Evolutionary conservation across 202 grass and related monocot genomes (phyloP).

Genomic region (Schoenoplectus triqueter): DNA sequence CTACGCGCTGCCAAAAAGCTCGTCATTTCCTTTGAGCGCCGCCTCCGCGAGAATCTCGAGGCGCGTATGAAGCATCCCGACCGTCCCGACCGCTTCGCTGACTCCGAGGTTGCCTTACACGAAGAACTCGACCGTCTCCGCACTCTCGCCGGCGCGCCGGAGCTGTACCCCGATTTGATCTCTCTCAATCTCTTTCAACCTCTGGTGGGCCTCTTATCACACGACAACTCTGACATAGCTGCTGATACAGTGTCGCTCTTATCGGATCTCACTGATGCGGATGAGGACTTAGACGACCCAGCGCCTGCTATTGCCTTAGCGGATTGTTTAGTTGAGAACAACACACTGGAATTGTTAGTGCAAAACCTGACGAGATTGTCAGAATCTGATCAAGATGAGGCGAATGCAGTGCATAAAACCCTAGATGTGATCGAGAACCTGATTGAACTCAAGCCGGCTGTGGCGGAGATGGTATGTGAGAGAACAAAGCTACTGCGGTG

Average conservation of each 20-base stretch:
- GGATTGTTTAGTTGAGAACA: slow-evolving; percentile 72
- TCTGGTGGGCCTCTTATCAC: slow-evolving; percentile 73
- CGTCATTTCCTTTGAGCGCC: slow-evolving; percentile 83
- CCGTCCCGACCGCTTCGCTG: slow-evolving; percentile 76
- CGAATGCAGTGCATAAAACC: slow-evolving; percentile 70
- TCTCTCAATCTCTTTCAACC: slow-evolving; percentile 63
- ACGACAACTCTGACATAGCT: slow-evolving; percentile 86
- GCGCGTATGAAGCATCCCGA: slow-evolving; percentile 95
- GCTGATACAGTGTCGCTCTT: slow-evolving; percentile 78
- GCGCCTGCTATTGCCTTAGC: slow-evolving; percentile 61
- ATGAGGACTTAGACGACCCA: slow-evolving; percentile 62
- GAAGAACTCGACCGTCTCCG: slow-evolving; percentile 73
- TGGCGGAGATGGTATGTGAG: slow-evolving; percentile 81
- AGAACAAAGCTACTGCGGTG: slow-evolving; percentile 83
- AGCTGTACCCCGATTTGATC: slow-evolving; percentile 86
- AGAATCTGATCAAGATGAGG: slow-evolving; percentile 76
- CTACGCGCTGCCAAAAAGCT: slow-evolving; percentile 77
- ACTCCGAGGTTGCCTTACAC: slow-evolving; percentile 86
- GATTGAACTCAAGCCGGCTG: slow-evolving; percentile 70
- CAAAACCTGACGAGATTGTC: slow-evolving; percentile 87
- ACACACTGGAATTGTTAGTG: slow-evolving; percentile 80
- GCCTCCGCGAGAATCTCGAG: slow-evolving; percentile 89
- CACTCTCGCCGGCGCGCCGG: slow-evolving; percentile 75
- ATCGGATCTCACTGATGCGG: slow-evolving; percentile 80
- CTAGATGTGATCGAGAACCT: slow-evolving; percentile 89